phyloP scores from a whole-genome alignment of 2,329 filamentous ascomycete genomes.

The Neonectria neomacrospora region DNA sequence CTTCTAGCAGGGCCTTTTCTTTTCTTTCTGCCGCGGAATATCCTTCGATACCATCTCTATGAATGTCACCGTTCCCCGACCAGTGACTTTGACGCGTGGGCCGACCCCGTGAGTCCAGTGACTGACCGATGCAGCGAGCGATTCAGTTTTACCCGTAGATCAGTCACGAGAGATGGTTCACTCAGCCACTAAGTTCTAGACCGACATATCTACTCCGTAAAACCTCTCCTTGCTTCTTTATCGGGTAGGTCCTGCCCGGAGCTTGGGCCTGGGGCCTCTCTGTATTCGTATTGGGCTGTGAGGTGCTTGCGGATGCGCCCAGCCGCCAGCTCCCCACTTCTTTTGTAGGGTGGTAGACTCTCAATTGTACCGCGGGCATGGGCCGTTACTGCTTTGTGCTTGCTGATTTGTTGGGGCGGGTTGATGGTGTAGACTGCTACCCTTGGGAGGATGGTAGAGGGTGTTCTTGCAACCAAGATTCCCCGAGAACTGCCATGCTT shows the following conservation, averaged over 20 bases:
- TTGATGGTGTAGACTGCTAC: constrained; percentile 12
- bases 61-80: constrained; percentile 9
- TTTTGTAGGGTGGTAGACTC: not conserved
- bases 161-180: constrained; percentile 9
- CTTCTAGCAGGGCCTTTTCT: constrained; percentile 1
- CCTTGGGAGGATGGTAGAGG: no score
- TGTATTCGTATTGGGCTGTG: constrained; percentile 26
- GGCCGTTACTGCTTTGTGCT: constrained; percentile 14
- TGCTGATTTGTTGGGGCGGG: constrained; percentile 10
- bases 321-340: constrained; percentile 3
- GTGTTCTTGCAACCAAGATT: not conserved
- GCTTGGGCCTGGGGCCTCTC: constrained; percentile 1
- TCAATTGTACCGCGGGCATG: not conserved
- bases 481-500: not conserved
- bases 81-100: constrained; percentile 29
- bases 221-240: not conserved
- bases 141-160: constrained; percentile 5
- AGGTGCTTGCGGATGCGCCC: not conserved
- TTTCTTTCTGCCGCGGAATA: not conserved
- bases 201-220: constrained; percentile 2
- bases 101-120: constrained; percentile 26
- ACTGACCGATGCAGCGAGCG: constrained; percentile 13
- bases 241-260: constrained; percentile 7
- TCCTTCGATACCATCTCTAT: not conserved
- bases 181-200: constrained; percentile 3